A percentile compares a stretch with the other conserved stretches of the same genome.
Evolutionary conservation across 139 green algal genomes (phyloP).

Genomic region (Tetradesmus lagerheimii): DNA sequence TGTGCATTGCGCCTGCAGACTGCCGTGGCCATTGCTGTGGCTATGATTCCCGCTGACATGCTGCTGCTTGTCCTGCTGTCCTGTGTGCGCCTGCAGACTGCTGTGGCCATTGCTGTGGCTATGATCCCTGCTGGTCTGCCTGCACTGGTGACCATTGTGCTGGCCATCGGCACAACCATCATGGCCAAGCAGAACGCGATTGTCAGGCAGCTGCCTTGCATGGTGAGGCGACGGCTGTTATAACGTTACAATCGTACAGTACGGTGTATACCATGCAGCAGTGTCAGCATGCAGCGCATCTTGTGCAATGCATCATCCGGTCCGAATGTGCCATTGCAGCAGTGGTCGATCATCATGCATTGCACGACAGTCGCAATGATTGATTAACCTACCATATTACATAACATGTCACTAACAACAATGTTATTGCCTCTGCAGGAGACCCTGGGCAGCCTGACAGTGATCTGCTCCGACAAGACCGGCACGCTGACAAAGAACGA

Average conservation of each 20-base stretch:
- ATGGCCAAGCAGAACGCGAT: slow-evolving; percentile 63
- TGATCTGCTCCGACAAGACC: slow-evolving; percentile 68
- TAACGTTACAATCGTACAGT: no score
- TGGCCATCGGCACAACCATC: slow-evolving; percentile 52
- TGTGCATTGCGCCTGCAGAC: no score
- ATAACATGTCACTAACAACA: no score
- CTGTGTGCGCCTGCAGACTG: slow-evolving; percentile 49
- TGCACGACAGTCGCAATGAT: no score
- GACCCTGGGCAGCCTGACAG: slow-evolving; percentile 63
- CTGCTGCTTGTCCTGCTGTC: neutral
- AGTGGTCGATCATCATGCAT: neutral
- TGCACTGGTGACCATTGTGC: slow-evolving; percentile 63
- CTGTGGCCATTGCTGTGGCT: slow-evolving; percentile 60
- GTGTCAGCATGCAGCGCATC: no score
- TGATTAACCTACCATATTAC: no score
- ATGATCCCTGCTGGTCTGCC: slow-evolving; percentile 64
- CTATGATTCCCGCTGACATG: no score
- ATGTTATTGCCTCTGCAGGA: slow-evolving; percentile 13
- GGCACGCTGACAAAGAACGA: slow-evolving; percentile 87
- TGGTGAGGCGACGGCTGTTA: slow-evolving; percentile 27
- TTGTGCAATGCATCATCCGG: no score
- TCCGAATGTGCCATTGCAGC: neutral
- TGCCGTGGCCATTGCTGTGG: no score
- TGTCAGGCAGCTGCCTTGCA: slow-evolving; percentile 51
- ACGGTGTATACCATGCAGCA: no score